Base-by-base conservation (phyloP, 768 basidiomycete genomes). In the Epithele typhae region DNA sequence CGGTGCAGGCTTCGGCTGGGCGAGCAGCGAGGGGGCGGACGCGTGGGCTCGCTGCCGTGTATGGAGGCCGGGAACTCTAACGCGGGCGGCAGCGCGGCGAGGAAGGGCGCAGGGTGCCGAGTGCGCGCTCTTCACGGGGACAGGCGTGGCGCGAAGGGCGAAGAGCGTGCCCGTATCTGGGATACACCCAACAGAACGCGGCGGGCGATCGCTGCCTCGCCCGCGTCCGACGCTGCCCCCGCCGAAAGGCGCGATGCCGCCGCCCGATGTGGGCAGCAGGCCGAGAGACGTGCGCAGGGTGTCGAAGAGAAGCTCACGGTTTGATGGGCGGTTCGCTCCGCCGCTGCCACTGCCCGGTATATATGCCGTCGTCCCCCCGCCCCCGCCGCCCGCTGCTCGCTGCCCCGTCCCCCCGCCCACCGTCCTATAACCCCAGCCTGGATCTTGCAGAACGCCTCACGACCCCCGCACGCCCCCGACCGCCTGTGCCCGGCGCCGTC, bases 271-370 rank as follows among this genome's bases (percentile, higher is more conserved):
- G 51, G 51, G 37, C 45, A n/a, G n/a, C n/a, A n/a, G 40, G 33
- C 12, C 33, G 15, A 12, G 23, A 17, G 39, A 43, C 45, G 51
- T 42, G 47, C 47, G 51, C 41, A 52, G 40, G 45, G 46, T 52
- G 51, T 52, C 51, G 42, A 47, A 52, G 46, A 52, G 51, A 52
- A 52, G 51, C 40, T 46, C 42, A 43, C 33, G 51, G 34, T 40
- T 39, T 52, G 51, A 52, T 52, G 51, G 51, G 46, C 51, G 51
- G 38, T 22, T 36, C 43, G 42, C 51, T 34, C 46, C 33, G 38
- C 51, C 42, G 14, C 32, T 22, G 18, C 32, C 41, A 10, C 27
- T 30, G 40, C 25, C 39, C 41, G 22, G 51, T 52, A 52, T 52
- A 48, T 47, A 52, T 44, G 45, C 51, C 51, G 46, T 46, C 51